phyloP scores from a whole-genome alignment of 1,139 yeast species.

The Pichia norvegensis region DNA sequence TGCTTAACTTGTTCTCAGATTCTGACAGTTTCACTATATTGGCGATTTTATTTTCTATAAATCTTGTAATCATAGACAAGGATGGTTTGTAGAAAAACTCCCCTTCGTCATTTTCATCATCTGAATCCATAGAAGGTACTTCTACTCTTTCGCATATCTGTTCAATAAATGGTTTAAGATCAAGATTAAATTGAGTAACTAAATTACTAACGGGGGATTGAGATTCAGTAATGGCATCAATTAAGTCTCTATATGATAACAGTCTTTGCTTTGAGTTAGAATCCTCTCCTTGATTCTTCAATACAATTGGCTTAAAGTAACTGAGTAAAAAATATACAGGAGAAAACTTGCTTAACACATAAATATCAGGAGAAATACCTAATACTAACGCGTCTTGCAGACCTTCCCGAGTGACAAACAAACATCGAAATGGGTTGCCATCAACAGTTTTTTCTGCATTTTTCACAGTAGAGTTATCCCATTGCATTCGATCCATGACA shows the following conservation, averaged over 20 bases:
- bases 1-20: slow-evolving; percentile 12
- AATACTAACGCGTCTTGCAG: slow-evolving; percentile 13
- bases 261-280: slow-evolving; percentile 26
- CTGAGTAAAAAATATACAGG: slow-evolving; percentile 36
- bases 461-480: slow-evolving; percentile 8
- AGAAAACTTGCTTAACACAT: slow-evolving; percentile 39
- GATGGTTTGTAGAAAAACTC: slow-evolving; percentile 47
- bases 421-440: slow-evolving; percentile 10
- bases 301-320: slow-evolving; percentile 29
- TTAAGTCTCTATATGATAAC: slow-evolving; percentile 41
- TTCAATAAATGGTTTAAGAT: slow-evolving; percentile 26
- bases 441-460: slow-evolving; percentile 6
- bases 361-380: slow-evolving; percentile 31
- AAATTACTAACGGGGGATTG: slow-evolving; percentile 28
- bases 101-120: slow-evolving; percentile 29
- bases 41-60: slow-evolving; percentile 30
- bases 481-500: slow-evolving; percentile 28
- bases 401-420: slow-evolving; percentile 18
- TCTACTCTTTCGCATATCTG: slow-evolving; percentile 34
- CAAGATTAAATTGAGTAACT: slow-evolving; percentile 20
- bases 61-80: slow-evolving; percentile 29
- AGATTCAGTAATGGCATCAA: slow-evolving; percentile 35
- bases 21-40: slow-evolving; percentile 28
- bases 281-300: slow-evolving; percentile 19
- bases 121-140: slow-evolving; percentile 14